Base-by-base conservation (phyloP, 2,329 filamentous ascomycete genomes). In the Neofusicoccum sp. region DNA sequence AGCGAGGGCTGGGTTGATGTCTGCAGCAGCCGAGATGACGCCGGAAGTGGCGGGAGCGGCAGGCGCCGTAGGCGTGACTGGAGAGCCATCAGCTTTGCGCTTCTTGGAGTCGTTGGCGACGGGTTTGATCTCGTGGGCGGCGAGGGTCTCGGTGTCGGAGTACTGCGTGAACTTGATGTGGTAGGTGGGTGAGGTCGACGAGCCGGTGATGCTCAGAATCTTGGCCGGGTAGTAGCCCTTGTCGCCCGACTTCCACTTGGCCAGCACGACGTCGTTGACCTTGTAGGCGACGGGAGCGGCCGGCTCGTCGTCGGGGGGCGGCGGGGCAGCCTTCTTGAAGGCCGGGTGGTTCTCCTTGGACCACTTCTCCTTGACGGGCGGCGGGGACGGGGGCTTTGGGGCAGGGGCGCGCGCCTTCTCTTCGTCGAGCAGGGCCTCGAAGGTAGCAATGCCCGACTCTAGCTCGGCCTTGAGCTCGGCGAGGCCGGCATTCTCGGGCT, bases 131-230 rank as follows among this genome's bases (percentile, higher is more conserved):
- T 70, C 69, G 37, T 70, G 66, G 43, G 68, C 66, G 43, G 87
- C 85, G 39, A 95, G 80, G 56, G 93, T 91, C 71, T 91, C 89
- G 67, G 97, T 91, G 72, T 98, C 93, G 66, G 90, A 39, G 79
- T 98, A 98, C 71, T 87, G 91, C 79, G 96, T 94, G 83, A 98
- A 99, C 70, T 91, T 95, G 76, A 99, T 93, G 52, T 92, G 90
- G 76, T 97, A 99, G 67, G 97, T 91, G 39, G 93, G 94, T 59
- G 92, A 91, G 47, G 88, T 90, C n/a, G 89, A 89, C 7, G 93
- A 97, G 64, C 95, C 95, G 28, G 94, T 97, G 70, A 97, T 93
- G 59, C 91, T 93, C 58, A 92, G 94, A 76, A 99, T 96, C 71
- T 92, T 89, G 45, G 93, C 95, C 49, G 92, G 89, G 79, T 98